Conservation (phyloP, 148 eudicot species). For the Agrostemma githago region DNA sequence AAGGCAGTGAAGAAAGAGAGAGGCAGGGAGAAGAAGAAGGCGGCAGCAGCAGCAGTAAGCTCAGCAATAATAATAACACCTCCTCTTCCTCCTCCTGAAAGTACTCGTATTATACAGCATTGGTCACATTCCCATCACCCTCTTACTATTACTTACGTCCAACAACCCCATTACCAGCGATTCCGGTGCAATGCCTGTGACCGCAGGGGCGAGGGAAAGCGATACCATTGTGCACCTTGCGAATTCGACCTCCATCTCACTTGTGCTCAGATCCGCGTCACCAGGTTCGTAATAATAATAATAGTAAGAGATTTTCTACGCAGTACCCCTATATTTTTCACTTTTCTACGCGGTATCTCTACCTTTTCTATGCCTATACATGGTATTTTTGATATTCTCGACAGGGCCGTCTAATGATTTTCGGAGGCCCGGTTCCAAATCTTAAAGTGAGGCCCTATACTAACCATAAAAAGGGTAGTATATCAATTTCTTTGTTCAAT, state of each 20-base stretch:
- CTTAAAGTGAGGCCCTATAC: no score
- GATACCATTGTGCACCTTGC: slow-evolving; percentile 20
- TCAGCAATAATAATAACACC: not conserved
- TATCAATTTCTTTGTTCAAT: no score
- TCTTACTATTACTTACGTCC: slow-evolving; percentile 8
- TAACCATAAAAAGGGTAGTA: no score
- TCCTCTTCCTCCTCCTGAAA: not conserved
- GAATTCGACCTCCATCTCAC: slow-evolving; percentile 23
- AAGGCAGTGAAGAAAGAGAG: slow-evolving; percentile 11
- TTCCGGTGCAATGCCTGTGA: slow-evolving; percentile 15
- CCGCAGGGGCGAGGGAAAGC: slow-evolving; percentile 4
- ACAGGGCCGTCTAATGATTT: no score
- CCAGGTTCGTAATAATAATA: slow-evolving; percentile 9
- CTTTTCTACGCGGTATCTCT: no score
- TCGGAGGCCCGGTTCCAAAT: no score
- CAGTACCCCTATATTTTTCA: no score
- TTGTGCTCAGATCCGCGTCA: slow-evolving; percentile 17
- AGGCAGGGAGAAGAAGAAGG: slow-evolving; percentile 13
- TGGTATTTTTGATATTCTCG: no score
- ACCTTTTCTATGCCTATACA: no score
- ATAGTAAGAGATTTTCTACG: no score
- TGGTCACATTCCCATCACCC: slow-evolving; percentile 19
- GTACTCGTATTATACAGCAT: slow-evolving; percentile 6
- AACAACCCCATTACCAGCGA: not conserved
- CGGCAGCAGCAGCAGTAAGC: not conserved